Percentiles rank a stretch among this genome's conserved stretches.
Evolutionary conservation across 352 stramenopile species (phyloP).

Genomic region (Globisporangium spinosum): DNA sequence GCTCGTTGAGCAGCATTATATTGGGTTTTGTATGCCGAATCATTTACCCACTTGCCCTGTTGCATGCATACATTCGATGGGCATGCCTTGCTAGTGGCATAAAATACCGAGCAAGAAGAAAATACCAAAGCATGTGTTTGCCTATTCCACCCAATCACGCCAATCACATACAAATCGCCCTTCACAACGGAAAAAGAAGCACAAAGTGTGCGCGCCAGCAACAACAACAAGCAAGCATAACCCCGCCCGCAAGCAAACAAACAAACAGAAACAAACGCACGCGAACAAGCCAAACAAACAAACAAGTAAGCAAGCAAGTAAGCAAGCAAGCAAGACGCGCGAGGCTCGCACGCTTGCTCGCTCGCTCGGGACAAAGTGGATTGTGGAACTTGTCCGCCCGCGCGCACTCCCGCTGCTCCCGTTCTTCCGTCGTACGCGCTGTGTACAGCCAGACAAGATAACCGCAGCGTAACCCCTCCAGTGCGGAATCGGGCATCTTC

Average conservation of each 20-base stretch:
- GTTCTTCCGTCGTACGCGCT: background rate
- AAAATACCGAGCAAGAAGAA: background rate
- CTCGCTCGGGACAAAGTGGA: background rate
- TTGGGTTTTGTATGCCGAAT: background rate
- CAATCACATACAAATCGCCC: conserved; percentile 4
- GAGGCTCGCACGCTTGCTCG: background rate
- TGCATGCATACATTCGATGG: background rate
- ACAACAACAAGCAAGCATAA: background rate
- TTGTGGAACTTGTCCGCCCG: background rate
- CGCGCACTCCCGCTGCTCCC: background rate
- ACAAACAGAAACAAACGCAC: conserved; percentile 8
- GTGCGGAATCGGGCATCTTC: conserved; percentile 3
- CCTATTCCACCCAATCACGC: conserved; percentile 6
- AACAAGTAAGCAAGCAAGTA: background rate
- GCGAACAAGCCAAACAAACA: background rate
- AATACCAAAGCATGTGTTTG: background rate
- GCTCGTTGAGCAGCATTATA: background rate
- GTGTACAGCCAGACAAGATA: background rate
- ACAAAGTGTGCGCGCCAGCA: background rate
- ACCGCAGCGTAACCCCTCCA: background rate
- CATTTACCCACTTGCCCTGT: background rate
- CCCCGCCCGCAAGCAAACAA: background rate
- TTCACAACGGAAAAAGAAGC: conserved; percentile 7
- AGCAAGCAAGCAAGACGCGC: background rate
- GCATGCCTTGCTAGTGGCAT: background rate